These are phyloP conservation scores for Colletotrichum camelliae DNA, from an alignment of 2,329 filamentous ascomycete species.

Conservation along the genomic window DNA sequence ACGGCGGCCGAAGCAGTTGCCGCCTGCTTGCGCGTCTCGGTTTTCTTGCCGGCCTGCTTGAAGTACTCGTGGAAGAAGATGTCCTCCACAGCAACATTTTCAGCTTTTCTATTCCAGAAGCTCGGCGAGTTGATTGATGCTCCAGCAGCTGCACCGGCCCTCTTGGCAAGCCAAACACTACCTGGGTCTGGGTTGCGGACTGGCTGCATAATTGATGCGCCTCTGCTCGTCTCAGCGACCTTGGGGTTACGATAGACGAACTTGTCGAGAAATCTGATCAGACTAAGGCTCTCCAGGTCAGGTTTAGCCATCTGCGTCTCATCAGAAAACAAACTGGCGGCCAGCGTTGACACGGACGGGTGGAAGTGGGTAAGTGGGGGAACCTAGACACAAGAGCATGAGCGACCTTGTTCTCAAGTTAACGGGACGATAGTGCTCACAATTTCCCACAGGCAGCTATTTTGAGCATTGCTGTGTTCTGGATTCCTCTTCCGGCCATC, in stretches of 20 bases:
- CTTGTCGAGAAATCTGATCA: constrained; percentile 95
- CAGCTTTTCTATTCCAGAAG: constrained; percentile 91
- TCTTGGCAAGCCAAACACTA: constrained; percentile 62
- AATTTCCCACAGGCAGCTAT: constrained; percentile 92
- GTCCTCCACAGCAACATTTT: constrained; percentile 88
- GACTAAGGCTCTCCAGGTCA: constrained; percentile 85
- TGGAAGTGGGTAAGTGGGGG: constrained; percentile 87
- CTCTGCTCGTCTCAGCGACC: constrained; percentile 69
- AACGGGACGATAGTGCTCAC: constrained; percentile 48
- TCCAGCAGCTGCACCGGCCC: constrained; percentile 39
- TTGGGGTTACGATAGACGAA: constrained; percentile 98
- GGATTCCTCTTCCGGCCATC: constrained; percentile 92
- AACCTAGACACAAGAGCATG: constrained; percentile 33
- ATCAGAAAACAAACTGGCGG: constrained; percentile 71
- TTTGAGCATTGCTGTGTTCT: constrained; percentile 90
- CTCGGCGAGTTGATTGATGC: constrained; percentile 77
- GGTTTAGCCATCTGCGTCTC: constrained; percentile 83
- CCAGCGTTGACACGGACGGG: constrained; percentile 88
- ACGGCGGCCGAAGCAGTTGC: constrained; percentile 50
- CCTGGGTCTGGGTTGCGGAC: constrained; percentile 65
- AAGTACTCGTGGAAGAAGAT: constrained; percentile 99
- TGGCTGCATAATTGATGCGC: constrained; percentile 96
- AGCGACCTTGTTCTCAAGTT: not conserved
- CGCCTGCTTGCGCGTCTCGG: constrained; percentile 61
- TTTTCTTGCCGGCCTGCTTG: constrained; percentile 69